A percentile compares a stretch with the other conserved stretches of the same genome.
Evolutionary conservation across 2,329 filamentous ascomycete species (phyloP).

Genomic region (Nigrograna mackinnonii): DNA sequence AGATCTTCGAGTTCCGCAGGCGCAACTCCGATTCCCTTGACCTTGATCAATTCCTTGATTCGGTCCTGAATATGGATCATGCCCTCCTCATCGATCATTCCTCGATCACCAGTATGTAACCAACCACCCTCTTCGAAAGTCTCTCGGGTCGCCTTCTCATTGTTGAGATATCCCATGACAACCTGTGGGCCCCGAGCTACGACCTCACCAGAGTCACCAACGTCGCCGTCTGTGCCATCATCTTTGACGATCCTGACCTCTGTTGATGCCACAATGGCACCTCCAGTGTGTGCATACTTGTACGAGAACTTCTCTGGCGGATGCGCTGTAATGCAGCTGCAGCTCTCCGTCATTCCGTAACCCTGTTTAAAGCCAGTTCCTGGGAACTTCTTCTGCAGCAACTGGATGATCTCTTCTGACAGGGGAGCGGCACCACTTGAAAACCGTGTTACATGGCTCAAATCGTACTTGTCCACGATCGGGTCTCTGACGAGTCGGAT

Average conservation of each 20-base stretch:
- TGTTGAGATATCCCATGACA: slow-evolving; percentile 55
- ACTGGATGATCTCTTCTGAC: slow-evolving; percentile 60
- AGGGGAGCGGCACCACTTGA: slow-evolving; percentile 65
- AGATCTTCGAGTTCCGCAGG: slow-evolving; percentile 67
- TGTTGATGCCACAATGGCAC: slow-evolving; percentile 61
- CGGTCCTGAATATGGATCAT: slow-evolving; percentile 63
- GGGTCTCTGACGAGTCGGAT: slow-evolving; percentile 64
- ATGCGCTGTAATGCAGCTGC: slow-evolving; percentile 65
- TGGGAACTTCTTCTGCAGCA: slow-evolving; percentile 61
- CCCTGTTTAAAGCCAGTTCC: slow-evolving; percentile 66
- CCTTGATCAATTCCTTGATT: slow-evolving; percentile 72
- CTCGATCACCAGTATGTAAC: slow-evolving; percentile 63
- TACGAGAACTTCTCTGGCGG: slow-evolving; percentile 60
- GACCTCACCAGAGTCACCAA: slow-evolving; percentile 58
- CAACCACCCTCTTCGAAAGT: slow-evolving; percentile 55
- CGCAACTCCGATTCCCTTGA: slow-evolving; percentile 65
- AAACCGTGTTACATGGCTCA: slow-evolving; percentile 59
- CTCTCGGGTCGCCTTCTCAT: slow-evolving; percentile 45
- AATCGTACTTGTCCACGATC: slow-evolving; percentile 58
- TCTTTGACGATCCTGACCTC: slow-evolving; percentile 63
- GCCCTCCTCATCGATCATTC: slow-evolving; percentile 58
- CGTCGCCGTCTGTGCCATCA: slow-evolving; percentile 56
- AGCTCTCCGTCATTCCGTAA: slow-evolving; percentile 71
- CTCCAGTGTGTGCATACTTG: slow-evolving; percentile 60
- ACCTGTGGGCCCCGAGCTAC: slow-evolving; percentile 53